Evolutionary conservation across 2,329 filamentous ascomycete species (phyloP), one percentile per base, ranked within the genome.

Genomic region (Alternaria triticimaculans): DNA sequence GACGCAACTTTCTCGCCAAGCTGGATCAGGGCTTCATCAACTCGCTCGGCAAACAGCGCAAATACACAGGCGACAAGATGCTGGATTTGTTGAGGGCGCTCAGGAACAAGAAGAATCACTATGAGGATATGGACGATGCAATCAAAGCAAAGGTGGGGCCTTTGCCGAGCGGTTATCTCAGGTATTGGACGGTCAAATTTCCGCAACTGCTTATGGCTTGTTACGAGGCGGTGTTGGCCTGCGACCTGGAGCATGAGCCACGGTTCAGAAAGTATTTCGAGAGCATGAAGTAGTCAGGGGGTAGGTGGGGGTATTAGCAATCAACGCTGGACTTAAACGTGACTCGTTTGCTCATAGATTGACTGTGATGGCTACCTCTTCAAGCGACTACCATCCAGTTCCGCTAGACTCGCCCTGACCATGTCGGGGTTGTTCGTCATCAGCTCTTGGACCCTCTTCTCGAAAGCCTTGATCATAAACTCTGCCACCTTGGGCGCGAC

Each of bases 61-160:
- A 97, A 81, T 99, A 99, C 81, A 96, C 92, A 0, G 94, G 94
- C 0, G 87, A 88, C 2, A 88, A 89, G 50, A 87, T 99, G 76
- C 82, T 99, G 58, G 96, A 99, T 80, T 85, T 99, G 21, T 83
- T 99, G 20, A 88, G 96, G 2, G 96, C 95, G 2, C 83, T 99
- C 60, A 87, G 96, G 23, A 99, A 99, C 82, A 99, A 99, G 87
- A 92, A 92, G 73, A 97, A 98, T 68, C 96, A 99, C 77, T 99
- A 97, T 78, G 94, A 97, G 75, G 96, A 99, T 78, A 95, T 99
- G 92, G 87, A 92, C 7, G 92, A 94, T 14, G 83, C 88, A 53
- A 87, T 97, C 66, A 95, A 90, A 80, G 84, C 84, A 54, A 85
- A 86, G 71, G 92, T 97, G 0, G 94, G 93, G 0, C 82, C 89